These are phyloP conservation scores for Dissoconium aciculare DNA, from an alignment of 2,329 filamentous ascomycete genomes.

Conservation along the genomic window DNA sequence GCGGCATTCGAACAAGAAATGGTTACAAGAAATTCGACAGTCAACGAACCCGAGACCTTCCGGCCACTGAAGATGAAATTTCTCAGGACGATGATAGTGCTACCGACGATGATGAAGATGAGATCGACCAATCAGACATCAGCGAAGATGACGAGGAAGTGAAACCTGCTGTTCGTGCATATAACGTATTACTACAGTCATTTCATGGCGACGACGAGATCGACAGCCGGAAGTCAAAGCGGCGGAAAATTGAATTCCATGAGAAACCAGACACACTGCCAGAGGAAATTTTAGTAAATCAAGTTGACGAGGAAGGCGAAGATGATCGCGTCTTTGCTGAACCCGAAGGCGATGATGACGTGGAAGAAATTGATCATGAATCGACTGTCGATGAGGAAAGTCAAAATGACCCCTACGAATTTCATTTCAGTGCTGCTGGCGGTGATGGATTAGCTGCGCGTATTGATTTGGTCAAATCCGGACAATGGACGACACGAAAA, in stretches of 20 bases:
- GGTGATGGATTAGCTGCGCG: constrained; percentile 42
- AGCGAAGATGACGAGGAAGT: constrained; percentile 21
- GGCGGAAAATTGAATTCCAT: constrained; percentile 36
- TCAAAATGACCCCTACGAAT: constrained; percentile 53
- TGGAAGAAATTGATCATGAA: constrained; percentile 26
- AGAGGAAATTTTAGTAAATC: too few relatives aligned
- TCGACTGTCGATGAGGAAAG: constrained; percentile 24
- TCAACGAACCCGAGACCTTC: constrained; percentile 22
- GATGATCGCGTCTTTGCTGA: constrained; percentile 12
- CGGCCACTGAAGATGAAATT: constrained; percentile 14
- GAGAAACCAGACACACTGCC: too few relatives aligned
- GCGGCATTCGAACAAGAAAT: constrained; percentile 20
- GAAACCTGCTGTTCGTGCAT: constrained; percentile 28
- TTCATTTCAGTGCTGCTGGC: constrained; percentile 59
- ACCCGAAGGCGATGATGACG: constrained; percentile 35
- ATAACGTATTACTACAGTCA: constrained; percentile 42
- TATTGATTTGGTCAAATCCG: constrained; percentile 32
- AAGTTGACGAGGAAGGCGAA: constrained; percentile 30
- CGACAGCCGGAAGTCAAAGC: constrained; percentile 35
- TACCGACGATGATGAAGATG: constrained; percentile 11
- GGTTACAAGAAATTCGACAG: constrained; percentile 24
- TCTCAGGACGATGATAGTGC: constrained; percentile 14
- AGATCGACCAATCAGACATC: constrained; percentile 12
- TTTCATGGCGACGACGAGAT: constrained; percentile 31
- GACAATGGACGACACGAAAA: constrained; percentile 32